These are phyloP conservation scores for Reticulascus tulasneorum DNA, from an alignment of 2,329 filamentous ascomycete species.

Conservation along the genomic window DNA sequence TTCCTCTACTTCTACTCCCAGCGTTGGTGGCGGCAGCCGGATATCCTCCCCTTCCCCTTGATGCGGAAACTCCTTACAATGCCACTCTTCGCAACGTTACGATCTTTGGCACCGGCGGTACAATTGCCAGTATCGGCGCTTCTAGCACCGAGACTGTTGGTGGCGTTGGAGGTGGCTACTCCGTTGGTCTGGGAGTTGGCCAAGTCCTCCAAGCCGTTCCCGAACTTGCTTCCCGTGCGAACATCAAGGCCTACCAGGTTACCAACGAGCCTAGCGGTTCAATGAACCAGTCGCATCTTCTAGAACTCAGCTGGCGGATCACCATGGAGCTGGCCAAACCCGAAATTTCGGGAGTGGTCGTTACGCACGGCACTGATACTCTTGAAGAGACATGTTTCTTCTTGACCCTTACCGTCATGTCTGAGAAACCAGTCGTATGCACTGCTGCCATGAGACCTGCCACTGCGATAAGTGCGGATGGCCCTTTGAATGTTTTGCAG, in stretches of 20 bases:
- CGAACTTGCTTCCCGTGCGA: conserved; percentile 48
- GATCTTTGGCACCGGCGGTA: conserved; percentile 55
- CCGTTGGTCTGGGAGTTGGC: conserved; percentile 44
- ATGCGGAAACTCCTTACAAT: conserved; percentile 23
- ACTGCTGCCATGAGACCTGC: conserved; percentile 62
- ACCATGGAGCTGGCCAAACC: conserved; percentile 41
- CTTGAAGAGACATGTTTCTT: conserved; percentile 63
- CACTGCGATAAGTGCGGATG: conserved; percentile 59
- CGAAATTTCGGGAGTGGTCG: conserved; percentile 45
- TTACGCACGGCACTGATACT: conserved; percentile 64
- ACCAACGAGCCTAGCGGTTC: conserved; percentile 43
- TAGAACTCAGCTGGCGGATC: conserved; percentile 44
- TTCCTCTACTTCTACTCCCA: too few species aligned
- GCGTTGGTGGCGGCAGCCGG: too few species aligned
- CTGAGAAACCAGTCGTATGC: conserved; percentile 54
- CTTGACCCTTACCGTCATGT: conserved; percentile 53
- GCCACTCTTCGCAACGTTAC: conserved; percentile 51
- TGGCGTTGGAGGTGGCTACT: conserved; percentile 36
- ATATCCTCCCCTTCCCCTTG: conserved; percentile 5
- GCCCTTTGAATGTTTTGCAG: conserved; percentile 58
- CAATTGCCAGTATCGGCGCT: conserved; percentile 51
- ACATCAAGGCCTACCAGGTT: conserved; percentile 50
- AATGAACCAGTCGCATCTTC: conserved; percentile 44
- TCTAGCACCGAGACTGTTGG: conserved; percentile 42
- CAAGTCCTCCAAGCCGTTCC: conserved; percentile 52